Conservation (phyloP, 345 rosid genomes). For the Pistacia vera region DNA sequence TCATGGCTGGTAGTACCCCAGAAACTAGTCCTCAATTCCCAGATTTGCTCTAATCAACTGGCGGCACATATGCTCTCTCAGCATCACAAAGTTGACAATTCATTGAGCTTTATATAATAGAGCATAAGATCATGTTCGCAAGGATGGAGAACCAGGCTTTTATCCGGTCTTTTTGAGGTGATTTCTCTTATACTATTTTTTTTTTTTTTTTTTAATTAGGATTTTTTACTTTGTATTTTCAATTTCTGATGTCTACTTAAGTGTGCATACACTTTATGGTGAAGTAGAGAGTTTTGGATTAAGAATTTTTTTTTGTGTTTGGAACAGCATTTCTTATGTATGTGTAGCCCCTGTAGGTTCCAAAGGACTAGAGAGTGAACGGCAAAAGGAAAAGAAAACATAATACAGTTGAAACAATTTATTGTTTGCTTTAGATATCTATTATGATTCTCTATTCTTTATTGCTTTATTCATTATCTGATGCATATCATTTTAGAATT, state of each 20-base stretch:
- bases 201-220: neutral
- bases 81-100: neutral
- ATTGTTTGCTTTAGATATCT: too few relatives aligned
- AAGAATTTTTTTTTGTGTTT: neutral
- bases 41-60: neutral
- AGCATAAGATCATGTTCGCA: neutral
- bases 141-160: neutral
- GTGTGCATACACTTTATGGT: neutral
- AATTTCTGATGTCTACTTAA: neutral
- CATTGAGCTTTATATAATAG: neutral
- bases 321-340: neutral
- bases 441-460: too few relatives aligned
- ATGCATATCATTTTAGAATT: too few relatives aligned
- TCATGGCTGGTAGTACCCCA: neutral
- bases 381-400: too few relatives aligned
- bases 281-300: neutral
- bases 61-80: neutral
- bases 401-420: too few relatives aligned
- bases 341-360: neutral
- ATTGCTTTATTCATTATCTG: too few relatives aligned
- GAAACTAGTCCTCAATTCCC: neutral
- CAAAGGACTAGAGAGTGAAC: neutral
- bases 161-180: neutral
- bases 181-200: too few relatives aligned
- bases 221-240: neutral